Percentiles rank a stretch among this genome's conserved stretches.
These are phyloP conservation scores for Blastobotrys mokoenaii DNA, from an alignment of 805 yeast genomes.

Conservation along the genomic window DNA sequence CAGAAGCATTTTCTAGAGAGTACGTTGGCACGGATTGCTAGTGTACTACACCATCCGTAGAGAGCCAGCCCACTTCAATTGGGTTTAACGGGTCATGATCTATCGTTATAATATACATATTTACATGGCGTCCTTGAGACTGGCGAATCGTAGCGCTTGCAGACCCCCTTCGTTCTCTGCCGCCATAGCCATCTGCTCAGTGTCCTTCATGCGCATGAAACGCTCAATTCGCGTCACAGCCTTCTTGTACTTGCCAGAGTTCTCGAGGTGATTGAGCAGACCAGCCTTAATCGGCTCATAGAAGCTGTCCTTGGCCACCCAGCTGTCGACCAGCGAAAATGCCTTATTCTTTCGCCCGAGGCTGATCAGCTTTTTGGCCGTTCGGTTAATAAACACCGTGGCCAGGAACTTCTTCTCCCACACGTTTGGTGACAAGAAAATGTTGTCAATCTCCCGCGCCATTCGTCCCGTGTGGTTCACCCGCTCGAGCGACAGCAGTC, in stretches of 20 bases:
- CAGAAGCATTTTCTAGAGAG: too few relatives aligned
- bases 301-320: neutral
- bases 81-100: too few relatives aligned
- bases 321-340: neutral
- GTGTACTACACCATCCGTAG: too few relatives aligned
- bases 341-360: neutral
- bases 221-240: neutral
- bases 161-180: too few relatives aligned
- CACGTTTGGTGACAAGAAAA: neutral
- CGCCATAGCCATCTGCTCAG: too few relatives aligned
- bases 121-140: too few relatives aligned
- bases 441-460: neutral
- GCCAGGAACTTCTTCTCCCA: neutral
- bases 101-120: too few relatives aligned
- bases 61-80: too few relatives aligned
- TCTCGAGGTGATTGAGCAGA: neutral
- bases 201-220: neutral
- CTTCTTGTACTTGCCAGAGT: neutral
- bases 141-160: too few relatives aligned
- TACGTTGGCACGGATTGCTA: too few relatives aligned
- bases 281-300: neutral
- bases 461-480: neutral
- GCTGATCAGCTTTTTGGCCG: neutral
- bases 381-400: neutral
- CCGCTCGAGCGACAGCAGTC: neutral